These are phyloP conservation scores for Durio zibethinus DNA, from an alignment of 345 rosid species.

Conservation along the genomic window DNA sequence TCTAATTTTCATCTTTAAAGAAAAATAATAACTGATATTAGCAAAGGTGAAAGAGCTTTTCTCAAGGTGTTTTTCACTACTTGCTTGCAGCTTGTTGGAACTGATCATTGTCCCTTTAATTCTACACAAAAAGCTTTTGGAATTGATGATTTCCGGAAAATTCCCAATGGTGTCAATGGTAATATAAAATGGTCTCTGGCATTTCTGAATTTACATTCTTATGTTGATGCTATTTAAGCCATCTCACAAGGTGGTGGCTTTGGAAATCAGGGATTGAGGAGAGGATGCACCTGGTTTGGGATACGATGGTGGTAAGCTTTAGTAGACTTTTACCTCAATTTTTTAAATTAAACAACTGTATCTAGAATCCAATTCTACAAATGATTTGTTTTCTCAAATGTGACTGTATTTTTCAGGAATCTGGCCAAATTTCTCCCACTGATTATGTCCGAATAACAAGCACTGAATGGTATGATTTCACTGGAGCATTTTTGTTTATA, in stretches of 20 bases:
- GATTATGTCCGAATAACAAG: constrained; percentile 76
- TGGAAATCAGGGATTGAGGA: constrained; percentile 76
- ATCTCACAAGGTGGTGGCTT: constrained; percentile 10
- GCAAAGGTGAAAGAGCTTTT: constrained; percentile 2
- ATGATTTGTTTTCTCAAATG: constrained; percentile 3
- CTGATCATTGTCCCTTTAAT: constrained; percentile 87
- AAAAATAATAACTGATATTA: not conserved
- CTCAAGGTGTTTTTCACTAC: constrained; percentile 12
- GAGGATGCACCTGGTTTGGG: constrained; percentile 98
- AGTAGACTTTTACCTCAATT: not conserved
- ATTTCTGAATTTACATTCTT: constrained; percentile 7
- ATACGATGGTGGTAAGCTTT: constrained; percentile 87
- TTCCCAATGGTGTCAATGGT: constrained; percentile 96
- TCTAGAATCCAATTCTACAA: not conserved
- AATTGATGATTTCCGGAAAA: constrained; percentile 84
- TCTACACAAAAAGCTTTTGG: constrained; percentile 86
- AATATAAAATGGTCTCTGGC: constrained; percentile 28
- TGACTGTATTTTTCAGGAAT: constrained; percentile 41
- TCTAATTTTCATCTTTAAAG: not conserved
- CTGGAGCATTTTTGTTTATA: not conserved
- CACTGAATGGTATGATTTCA: constrained; percentile 62
- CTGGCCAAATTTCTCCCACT: constrained; percentile 68
- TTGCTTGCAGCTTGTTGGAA: constrained; percentile 48
- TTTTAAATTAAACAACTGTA: not conserved
- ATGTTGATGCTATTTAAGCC: not conserved